Conservation (phyloP, 352 stramenopile species). For the Pythium utonaiense region DNA sequence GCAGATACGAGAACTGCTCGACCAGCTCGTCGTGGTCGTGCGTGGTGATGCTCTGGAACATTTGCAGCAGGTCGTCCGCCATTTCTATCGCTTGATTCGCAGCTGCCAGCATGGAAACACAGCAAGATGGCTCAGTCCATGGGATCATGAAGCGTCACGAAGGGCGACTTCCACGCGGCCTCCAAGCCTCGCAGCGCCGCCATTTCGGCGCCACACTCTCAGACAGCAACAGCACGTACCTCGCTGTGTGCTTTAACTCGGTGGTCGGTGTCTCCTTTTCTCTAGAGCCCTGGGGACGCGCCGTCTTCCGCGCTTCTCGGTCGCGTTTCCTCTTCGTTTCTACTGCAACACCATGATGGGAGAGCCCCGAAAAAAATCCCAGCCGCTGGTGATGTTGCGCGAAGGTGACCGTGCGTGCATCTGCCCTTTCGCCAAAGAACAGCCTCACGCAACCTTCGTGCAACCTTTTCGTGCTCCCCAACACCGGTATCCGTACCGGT, state of each 20-base stretch:
- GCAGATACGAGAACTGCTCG: slow-evolving; percentile 75
- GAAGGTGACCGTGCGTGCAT: background rate
- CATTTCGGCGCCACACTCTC: background rate
- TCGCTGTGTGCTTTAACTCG: background rate
- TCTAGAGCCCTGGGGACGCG: background rate
- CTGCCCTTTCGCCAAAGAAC: background rate
- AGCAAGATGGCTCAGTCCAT: too few relatives aligned
- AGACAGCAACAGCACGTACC: background rate
- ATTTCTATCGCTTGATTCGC: slow-evolving; percentile 35
- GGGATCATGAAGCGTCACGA: background rate
- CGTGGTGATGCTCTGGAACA: slow-evolving; percentile 88
- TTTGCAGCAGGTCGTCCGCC: slow-evolving; percentile 80
- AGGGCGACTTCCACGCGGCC: background rate
- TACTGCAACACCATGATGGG: background rate
- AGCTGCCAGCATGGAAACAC: too few relatives aligned
- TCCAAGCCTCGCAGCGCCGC: background rate
- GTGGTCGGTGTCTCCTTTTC: background rate
- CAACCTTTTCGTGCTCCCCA: slow-evolving; percentile 16
- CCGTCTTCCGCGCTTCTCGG: background rate
- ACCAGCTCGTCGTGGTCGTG: slow-evolving; percentile 81
- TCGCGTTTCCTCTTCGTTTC: slow-evolving; percentile 8
- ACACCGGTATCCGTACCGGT: slow-evolving; percentile 11
- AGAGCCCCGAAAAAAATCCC: slow-evolving; percentile 4
- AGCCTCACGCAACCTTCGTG: slow-evolving; percentile 15
- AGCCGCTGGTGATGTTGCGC: background rate